phyloP scores from a whole-genome alignment of 2,329 filamentous ascomycete genomes.

The Fusarium siculi region DNA sequence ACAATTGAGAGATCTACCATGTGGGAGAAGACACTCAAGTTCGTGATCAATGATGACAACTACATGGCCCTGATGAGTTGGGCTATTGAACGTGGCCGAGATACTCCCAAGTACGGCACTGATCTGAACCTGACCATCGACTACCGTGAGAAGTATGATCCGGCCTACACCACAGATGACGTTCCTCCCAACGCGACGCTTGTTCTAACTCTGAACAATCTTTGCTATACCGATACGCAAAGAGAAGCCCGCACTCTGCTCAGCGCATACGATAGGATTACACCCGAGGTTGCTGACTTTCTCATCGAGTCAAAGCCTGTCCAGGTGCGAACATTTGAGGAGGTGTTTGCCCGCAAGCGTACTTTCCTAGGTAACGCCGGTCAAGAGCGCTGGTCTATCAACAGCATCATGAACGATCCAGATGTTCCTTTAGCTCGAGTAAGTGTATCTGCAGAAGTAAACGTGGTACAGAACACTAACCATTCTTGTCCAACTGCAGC shows the following conservation, averaged over 20 bases:
- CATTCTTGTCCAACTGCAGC: not conserved
- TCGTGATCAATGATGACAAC: not conserved
- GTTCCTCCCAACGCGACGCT: not conserved
- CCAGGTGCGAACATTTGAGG: not conserved
- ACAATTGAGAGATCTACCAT: slow-evolving; percentile 13
- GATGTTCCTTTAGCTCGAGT: not conserved
- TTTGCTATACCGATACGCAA: not conserved
- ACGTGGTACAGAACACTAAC: not conserved
- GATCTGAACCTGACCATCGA: not conserved
- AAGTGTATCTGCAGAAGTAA: not conserved
- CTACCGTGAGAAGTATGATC: not conserved
- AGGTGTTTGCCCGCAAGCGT: not conserved
- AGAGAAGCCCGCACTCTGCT: not conserved
- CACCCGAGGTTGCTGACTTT: not conserved
- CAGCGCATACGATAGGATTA: not conserved
- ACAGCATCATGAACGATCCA: slow-evolving; percentile 6
- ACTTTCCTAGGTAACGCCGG: not conserved
- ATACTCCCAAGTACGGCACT: not conserved
- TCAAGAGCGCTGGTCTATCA: not conserved
- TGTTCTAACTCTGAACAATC: not conserved
- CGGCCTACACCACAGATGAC: not conserved
- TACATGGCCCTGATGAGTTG: not conserved
- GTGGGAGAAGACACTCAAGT: slow-evolving; percentile 4
- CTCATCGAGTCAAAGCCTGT: not conserved
- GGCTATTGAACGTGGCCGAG: not conserved